Base-by-base conservation (phyloP, 805 yeast species). In the Phaffomyces antillensis region DNA sequence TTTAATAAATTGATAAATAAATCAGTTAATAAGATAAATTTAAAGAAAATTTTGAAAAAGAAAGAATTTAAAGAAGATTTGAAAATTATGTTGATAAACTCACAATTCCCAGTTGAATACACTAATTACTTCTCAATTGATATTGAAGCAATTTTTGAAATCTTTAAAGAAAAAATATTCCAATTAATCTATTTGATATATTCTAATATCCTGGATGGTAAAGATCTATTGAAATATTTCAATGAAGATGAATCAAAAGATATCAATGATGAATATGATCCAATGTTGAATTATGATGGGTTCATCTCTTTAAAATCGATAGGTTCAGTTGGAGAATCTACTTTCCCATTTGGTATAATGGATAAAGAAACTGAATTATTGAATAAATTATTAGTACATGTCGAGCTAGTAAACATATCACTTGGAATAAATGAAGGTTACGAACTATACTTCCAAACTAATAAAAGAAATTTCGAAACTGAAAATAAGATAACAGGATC, bases 341-440 rank as follows among this genome's bases (percentile, higher is more conserved):
- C 56, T 2, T 56, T 34, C 37, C 47, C 58, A 9, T 53, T 58
- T 52, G 61, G 58, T 2, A 50, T 59, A 9, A 33, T 26, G 6
- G 60, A 57, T 36, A 31, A 37, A 7, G 53, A 51, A 10, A 52
- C 56, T 0, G 26, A 18, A 7, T 26, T 57, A 28, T 12, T 57
- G 16, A 55, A 56, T 36, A 50, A 49, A 34, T 26, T 57, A 6
- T 37, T 55, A 35, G 54, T 49, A 8, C 62, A 59, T 46, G 53
- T 55, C 25, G 62, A 59, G 33, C 30, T 56, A 8, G 52, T 52
- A 4, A 49, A 52, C 33, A 10, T 56, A 25, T 42, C 54, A 20
- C 24, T 50, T 7, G 61, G 58, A 1, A 42, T 59, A n/a, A 50
- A 44, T 12, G 62, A 59, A 46, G 62, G 62, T 11, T 59, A 59